Base-by-base conservation (phyloP, 768 basidiomycete genomes). In the Atractiella rhizophila region DNA sequence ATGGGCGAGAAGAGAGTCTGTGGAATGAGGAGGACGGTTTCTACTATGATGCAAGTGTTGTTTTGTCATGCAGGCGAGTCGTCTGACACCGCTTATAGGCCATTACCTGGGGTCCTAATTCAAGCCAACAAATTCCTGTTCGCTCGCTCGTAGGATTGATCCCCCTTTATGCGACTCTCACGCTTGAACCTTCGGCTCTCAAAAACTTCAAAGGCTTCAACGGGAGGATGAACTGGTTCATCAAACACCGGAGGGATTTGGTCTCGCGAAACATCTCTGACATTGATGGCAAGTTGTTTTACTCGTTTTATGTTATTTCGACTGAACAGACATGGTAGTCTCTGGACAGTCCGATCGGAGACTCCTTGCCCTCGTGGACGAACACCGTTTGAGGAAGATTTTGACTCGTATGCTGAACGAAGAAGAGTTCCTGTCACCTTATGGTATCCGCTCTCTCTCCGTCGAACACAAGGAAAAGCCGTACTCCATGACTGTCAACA, bases 201-300 rank as follows among this genome's bases (percentile, higher is more conserved):
- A 81, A 82, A 54, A 71, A 77, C 23, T 79, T 96, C 64, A 85
- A 86, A 7, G 85, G 91, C 1, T 98, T 98, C 68, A 94, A 82
- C 65, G 96, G 94, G 62, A 71, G 91, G 28, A 71, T 98, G 70
- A 82, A 98, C 45, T 96, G 91, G 91, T 98, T 96, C 63, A 70
- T 94, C 39, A 73, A 91, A 53, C 78, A 96, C 59, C 63, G 86
- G n/a, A 73, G 75, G 0, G 79, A 74, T 42, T 69, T 94, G 30
- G 76, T 83, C 11, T 68, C 67, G 37, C 66, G 91, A 49, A 98
- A 91, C 59, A 82, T 96, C 67, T 86, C 91, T 5, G 91, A 88
- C 59, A 86, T n/a, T n/a, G n/a, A n/a, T 96, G 71, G 76, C 74
- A 60, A 71, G 79, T 79, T 46, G 34, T 57, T 52, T 2, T 16